Conservation (phyloP, 2,329 filamentous ascomycete species). For the Trichoderma gracile region DNA sequence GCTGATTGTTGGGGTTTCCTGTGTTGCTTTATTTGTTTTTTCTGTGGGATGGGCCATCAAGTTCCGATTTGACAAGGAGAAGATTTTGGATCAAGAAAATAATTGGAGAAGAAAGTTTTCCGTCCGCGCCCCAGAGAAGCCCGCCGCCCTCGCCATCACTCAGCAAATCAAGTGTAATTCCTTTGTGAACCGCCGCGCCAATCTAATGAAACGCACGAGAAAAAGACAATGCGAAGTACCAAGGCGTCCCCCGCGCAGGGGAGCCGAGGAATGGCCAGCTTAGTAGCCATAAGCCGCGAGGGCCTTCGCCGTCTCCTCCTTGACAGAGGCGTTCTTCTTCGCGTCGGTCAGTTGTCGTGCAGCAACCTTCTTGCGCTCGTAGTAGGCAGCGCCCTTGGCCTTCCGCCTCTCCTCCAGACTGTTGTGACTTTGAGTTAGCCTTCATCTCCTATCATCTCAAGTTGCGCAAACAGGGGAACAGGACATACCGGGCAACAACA, state of each 20-base stretch:
- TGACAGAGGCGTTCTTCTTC: conserved; percentile 86
- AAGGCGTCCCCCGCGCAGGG: conserved; percentile 29
- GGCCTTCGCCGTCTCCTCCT: conserved; percentile 83
- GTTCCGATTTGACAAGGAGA: conserved; percentile 35
- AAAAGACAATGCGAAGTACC: conserved; percentile 47
- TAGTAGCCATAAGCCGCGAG: conserved; percentile 93
- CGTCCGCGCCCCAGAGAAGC: conserved; percentile 36
- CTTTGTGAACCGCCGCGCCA: conserved; percentile 54
- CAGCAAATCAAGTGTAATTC: conserved; percentile 53
- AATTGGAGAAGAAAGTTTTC: conserved; percentile 36
- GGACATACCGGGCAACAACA: conserved; percentile 89
- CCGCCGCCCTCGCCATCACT: conserved; percentile 48
- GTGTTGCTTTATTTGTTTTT: conserved; percentile 43
- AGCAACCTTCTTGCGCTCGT: conserved; percentile 99
- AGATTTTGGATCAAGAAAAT: conserved; percentile 38
- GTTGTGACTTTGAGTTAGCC: conserved; percentile 31
- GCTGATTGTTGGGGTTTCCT: conserved; percentile 33
- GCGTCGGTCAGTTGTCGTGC: conserved; percentile 88
- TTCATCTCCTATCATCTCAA: background rate
- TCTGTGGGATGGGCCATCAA: conserved; percentile 32
- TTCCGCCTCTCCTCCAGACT: conserved; percentile 99
- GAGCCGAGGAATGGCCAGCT: conserved; percentile 38
- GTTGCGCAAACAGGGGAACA: background rate
- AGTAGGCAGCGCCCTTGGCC: conserved; percentile 98
- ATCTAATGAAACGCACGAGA: conserved; percentile 56